Conservation (phyloP, 2,329 filamentous ascomycete genomes). For the Acarospora socialis region DNA sequence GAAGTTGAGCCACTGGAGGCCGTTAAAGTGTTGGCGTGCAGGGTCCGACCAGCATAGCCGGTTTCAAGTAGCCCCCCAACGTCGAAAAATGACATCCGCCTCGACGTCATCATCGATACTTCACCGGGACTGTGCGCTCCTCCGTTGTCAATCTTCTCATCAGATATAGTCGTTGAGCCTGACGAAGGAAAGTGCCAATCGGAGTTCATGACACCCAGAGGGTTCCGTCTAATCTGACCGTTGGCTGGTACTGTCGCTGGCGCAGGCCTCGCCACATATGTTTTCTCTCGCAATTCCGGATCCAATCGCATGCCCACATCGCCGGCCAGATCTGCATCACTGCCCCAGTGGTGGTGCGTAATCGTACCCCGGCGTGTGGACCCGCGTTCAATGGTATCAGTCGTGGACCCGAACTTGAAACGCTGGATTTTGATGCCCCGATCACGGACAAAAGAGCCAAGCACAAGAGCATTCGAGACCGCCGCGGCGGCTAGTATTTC, state of each 20-base stretch:
- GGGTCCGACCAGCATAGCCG: constrained; percentile 21
- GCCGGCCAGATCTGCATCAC: constrained; percentile 78
- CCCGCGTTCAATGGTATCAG: constrained; percentile 31
- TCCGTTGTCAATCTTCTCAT: too few species aligned
- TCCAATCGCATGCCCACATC: constrained; percentile 58
- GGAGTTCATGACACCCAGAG: too few species aligned
- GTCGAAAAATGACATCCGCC: constrained; percentile 68
- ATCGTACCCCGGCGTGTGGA: constrained; percentile 49
- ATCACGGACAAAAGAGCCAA: constrained; percentile 86
- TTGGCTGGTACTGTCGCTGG: too few species aligned
- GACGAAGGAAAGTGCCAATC: too few species aligned
- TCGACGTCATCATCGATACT: constrained; percentile 24
- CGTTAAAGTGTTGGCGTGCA: constrained; percentile 7
- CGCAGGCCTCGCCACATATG: constrained; percentile 22
- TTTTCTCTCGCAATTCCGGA: constrained; percentile 32
- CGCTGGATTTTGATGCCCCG: constrained; percentile 70
- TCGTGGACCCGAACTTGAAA: constrained; percentile 24
- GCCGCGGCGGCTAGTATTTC: constrained; percentile 81
- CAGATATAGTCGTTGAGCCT: too few species aligned
- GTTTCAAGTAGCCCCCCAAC: constrained; percentile 61
- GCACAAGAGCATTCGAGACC: constrained; percentile 74
- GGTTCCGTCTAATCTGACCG: too few species aligned
- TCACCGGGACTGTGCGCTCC: constrained; percentile 13
- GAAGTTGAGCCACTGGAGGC: constrained; percentile 2
- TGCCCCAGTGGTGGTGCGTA: constrained; percentile 62